Percentiles rank a stretch among this genome's conserved stretches.
These are phyloP conservation scores for Hymenoscyphus scutula DNA, from an alignment of 2,329 filamentous ascomycete genomes.

Conservation along the genomic window DNA sequence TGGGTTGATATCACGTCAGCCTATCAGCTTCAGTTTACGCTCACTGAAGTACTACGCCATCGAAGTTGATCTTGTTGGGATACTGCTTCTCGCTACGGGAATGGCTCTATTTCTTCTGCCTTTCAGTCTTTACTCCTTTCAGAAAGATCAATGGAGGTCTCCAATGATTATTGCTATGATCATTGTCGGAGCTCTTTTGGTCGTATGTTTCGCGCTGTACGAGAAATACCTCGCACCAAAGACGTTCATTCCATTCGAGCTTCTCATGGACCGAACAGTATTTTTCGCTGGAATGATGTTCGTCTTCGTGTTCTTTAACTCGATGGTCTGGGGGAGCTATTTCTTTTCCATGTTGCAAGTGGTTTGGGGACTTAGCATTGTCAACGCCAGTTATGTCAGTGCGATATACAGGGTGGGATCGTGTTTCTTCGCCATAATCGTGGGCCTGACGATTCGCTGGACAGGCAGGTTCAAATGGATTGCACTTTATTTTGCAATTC, in stretches of 20 bases:
- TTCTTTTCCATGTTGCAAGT: conserved; percentile 59
- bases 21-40: conserved; percentile 41
- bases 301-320: conserved; percentile 40
- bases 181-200: conserved; percentile 54
- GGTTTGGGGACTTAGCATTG: conserved; percentile 38
- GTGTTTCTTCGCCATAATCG: conserved; percentile 46
- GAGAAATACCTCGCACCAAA: conserved; percentile 56
- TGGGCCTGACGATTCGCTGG: conserved; percentile 48
- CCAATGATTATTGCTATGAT: conserved; percentile 49
- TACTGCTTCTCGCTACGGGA: conserved; percentile 58
- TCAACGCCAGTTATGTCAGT: conserved; percentile 35
- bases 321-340: conserved; percentile 49
- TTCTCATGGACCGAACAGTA: conserved; percentile 42
- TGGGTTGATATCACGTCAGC: conserved; percentile 52
- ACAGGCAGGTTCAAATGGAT: conserved; percentile 54
- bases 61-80: conserved; percentile 40
- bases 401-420: conserved; percentile 51
- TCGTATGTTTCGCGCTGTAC: conserved; percentile 55
- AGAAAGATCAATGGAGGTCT: conserved; percentile 25
- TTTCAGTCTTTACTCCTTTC: conserved; percentile 53
- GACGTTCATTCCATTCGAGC: conserved; percentile 53
- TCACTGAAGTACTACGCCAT: conserved; percentile 26
- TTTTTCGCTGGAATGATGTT: conserved; percentile 37
- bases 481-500: conserved; percentile 50
- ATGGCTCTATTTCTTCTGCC: conserved; percentile 67